These are phyloP conservation scores for Malassezia equina DNA, from an alignment of 1,284 basidiomycete species.

Conservation along the genomic window DNA sequence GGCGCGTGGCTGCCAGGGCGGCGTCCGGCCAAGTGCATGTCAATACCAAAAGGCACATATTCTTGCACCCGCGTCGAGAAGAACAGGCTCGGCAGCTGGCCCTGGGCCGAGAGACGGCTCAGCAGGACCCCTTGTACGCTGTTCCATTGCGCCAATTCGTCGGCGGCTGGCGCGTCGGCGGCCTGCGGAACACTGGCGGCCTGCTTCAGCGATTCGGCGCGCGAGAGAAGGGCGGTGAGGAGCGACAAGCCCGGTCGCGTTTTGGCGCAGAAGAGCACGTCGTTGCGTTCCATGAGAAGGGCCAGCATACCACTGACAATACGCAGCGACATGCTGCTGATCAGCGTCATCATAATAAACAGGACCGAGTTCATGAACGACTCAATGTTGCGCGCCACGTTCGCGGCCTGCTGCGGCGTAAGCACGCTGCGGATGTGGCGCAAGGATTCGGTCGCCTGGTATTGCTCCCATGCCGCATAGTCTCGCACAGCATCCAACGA, in stretches of 20 bases:
- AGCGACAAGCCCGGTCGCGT: slow-evolving; percentile 78
- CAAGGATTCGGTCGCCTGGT: slow-evolving; percentile 4
- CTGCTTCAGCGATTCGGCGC: slow-evolving; percentile 81
- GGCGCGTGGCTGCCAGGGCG: slow-evolving; percentile 14
- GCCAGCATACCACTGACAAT: slow-evolving; percentile 78
- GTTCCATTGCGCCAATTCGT: slow-evolving; percentile 73
- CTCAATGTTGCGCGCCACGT: slow-evolving; percentile 76
- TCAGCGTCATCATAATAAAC: slow-evolving; percentile 71
- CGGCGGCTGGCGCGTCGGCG: slow-evolving; percentile 49
- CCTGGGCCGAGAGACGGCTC: slow-evolving; percentile 60
- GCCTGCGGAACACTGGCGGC: slow-evolving; percentile 10
- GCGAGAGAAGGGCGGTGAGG: slow-evolving; percentile 79
- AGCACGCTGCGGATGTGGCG: slow-evolving; percentile 11
- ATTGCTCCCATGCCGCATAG: slow-evolving; percentile 19
- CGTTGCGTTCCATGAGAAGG: slow-evolving; percentile 69
- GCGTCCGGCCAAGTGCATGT: slow-evolving; percentile 30
- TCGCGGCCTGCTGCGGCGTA: slow-evolving; percentile 42
- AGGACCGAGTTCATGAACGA: slow-evolving; percentile 75
- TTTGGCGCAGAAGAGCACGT: slow-evolving; percentile 62
- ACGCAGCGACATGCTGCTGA: slow-evolving; percentile 66
- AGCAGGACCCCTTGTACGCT: slow-evolving; percentile 68
- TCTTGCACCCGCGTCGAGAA: slow-evolving; percentile 69
- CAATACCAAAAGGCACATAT: slow-evolving; percentile 52
- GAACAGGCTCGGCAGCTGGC: slow-evolving; percentile 63
- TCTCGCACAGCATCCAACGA: slow-evolving; percentile 60